These are phyloP conservation scores for Eucalyptus albens DNA, from an alignment of 345 rosid genomes.

Conservation along the genomic window DNA sequence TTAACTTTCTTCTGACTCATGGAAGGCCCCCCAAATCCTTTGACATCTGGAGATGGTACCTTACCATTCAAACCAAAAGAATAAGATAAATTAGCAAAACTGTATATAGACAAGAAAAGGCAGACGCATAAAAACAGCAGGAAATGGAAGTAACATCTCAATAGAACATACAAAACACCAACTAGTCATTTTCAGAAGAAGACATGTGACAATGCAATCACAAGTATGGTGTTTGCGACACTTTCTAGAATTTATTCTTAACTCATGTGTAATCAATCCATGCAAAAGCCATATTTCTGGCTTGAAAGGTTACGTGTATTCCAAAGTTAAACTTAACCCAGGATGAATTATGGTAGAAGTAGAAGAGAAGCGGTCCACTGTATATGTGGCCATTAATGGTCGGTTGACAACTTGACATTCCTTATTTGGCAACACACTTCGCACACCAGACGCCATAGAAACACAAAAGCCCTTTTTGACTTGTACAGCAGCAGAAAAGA, in stretches of 20 bases:
- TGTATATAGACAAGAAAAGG: not conserved
- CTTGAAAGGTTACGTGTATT: not conserved
- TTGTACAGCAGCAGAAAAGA: not conserved
- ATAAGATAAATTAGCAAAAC: not conserved
- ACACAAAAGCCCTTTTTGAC: not conserved
- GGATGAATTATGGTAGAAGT: not conserved
- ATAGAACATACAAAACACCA: not conserved
- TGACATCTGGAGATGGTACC: conserved; percentile 20
- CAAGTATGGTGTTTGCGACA: not conserved
- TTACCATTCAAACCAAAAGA: not conserved
- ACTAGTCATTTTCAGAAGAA: not conserved
- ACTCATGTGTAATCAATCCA: not conserved
- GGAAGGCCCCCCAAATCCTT: conserved; percentile 19
- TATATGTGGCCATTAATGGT: not conserved
- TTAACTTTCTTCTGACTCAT: conserved; percentile 31
- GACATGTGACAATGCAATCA: not conserved
- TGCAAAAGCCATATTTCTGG: not conserved
- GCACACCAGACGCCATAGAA: not conserved
- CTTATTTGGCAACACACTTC: not conserved
- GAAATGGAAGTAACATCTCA: not conserved
- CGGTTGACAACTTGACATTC: not conserved
- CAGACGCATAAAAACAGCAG: not conserved
- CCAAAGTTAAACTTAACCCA: not conserved
- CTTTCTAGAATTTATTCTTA: not conserved
- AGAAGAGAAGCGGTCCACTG: not conserved